phyloP scores from a whole-genome alignment of 805 yeast species.

The Wickerhamiella lipophila region DNA sequence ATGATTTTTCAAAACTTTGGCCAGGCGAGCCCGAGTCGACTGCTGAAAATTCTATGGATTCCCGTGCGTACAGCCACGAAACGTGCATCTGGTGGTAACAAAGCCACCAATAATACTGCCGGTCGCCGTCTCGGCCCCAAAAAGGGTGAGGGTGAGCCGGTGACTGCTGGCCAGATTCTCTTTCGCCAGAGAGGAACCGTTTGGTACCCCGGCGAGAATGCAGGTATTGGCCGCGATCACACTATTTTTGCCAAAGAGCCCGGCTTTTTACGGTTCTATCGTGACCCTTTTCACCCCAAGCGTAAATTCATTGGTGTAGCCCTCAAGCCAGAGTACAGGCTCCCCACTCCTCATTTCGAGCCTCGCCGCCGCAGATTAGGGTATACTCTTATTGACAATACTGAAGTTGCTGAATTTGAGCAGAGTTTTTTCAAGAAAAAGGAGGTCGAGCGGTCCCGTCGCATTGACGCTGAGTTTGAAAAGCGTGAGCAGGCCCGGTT shows the following conservation, averaged over 20 bases:
- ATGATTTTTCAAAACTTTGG: conserved; percentile 4
- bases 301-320: conserved; percentile 86
- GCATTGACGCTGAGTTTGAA: conserved; percentile 32
- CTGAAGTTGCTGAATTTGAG: conserved; percentile 43
- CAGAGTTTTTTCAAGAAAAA: conserved; percentile 53
- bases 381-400: conserved; percentile 39
- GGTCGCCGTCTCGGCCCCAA: conserved; percentile 93
- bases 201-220: conserved; percentile 89
- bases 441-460: conserved; percentile 45
- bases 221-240: conserved; percentile 75
- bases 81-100: conserved; percentile 88
- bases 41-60: conserved; percentile 8
- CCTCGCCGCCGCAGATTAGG: conserved; percentile 84
- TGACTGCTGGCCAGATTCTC: conserved; percentile 72
- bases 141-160: conserved; percentile 64
- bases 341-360: conserved; percentile 86
- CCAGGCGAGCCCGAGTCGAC: background rate
- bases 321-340: conserved; percentile 42
- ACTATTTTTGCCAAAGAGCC: conserved; percentile 86
- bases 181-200: conserved; percentile 92
- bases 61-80: conserved; percentile 79
- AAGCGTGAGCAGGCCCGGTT: conserved; percentile 34
- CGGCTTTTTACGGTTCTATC: conserved; percentile 80
- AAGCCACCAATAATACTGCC: conserved; percentile 85
- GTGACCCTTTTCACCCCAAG: conserved; percentile 92